These are phyloP conservation scores for Thalassiosira exigua DNA, from an alignment of 352 stramenopile species.

Conservation along the genomic window DNA sequence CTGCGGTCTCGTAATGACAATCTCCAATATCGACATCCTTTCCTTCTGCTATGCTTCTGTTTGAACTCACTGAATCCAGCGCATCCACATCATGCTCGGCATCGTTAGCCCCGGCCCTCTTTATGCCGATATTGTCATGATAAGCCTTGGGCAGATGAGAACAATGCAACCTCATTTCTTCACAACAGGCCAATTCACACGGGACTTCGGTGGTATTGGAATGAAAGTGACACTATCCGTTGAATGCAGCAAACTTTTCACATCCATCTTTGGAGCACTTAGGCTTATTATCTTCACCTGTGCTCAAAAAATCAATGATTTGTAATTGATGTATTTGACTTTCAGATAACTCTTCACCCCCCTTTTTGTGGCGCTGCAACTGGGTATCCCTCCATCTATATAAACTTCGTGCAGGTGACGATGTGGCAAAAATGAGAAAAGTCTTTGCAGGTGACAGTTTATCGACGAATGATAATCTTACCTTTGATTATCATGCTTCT, in stretches of 20 bases:
- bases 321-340: not conserved
- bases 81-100: not conserved
- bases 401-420: not conserved
- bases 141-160: not conserved
- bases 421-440: no score
- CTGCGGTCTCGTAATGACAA: not conserved
- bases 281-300: not conserved
- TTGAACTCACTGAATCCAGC: not conserved
- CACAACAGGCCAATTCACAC: not conserved
- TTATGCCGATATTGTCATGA: not conserved
- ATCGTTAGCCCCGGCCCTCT: not conserved
- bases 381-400: not conserved
- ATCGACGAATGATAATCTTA: no score
- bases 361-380: not conserved
- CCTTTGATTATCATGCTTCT: not conserved
- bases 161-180: not conserved
- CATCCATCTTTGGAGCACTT: not conserved
- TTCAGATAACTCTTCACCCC: not conserved
- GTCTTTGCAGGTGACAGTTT: no score
- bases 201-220: not conserved
- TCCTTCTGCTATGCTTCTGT: not conserved
- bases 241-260: not conserved
- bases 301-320: not conserved
- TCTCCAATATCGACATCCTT: not conserved
- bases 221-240: not conserved